Evolutionary conservation across 257 asterid genomes (phyloP).

Genomic region (Anisodus tanguticus): DNA sequence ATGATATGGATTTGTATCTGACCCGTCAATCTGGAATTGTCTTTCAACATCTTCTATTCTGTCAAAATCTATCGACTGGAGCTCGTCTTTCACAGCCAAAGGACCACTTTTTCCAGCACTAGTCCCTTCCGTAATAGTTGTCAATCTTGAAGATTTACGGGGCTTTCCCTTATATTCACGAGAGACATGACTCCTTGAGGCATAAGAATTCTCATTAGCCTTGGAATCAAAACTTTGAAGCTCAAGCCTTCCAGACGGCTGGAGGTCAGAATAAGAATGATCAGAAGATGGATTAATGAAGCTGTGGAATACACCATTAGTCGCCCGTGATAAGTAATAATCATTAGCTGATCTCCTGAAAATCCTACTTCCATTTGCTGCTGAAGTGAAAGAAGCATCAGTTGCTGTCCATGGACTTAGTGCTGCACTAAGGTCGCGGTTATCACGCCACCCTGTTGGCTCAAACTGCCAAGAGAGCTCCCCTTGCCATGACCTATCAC

Average conservation of each 20-base stretch:
- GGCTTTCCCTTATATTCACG: slow-evolving; percentile 29
- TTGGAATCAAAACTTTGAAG: slow-evolving; percentile 60
- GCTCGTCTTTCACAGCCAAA: slow-evolving; percentile 43
- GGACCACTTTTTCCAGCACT: slow-evolving; percentile 35
- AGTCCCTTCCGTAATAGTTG: slow-evolving; percentile 41
- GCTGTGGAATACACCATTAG: slow-evolving; percentile 42
- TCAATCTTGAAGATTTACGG: slow-evolving; percentile 30
- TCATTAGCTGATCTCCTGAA: slow-evolving; percentile 71
- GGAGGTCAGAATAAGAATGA: slow-evolving; percentile 42
- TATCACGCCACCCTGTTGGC: slow-evolving; percentile 64
- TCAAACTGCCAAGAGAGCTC: slow-evolving; percentile 78
- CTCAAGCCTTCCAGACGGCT: slow-evolving; percentile 59
- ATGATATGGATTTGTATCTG: slow-evolving; percentile 42
- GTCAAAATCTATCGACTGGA: slow-evolving; percentile 42
- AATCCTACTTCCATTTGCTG: slow-evolving; percentile 39
- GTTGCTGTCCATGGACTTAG: slow-evolving; percentile 60
- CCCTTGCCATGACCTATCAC: slow-evolving; percentile 67
- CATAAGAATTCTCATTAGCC: slow-evolving; percentile 39
- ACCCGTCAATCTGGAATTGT: slow-evolving; percentile 38
- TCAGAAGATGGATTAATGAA: slow-evolving; percentile 42
- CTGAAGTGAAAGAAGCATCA: slow-evolving; percentile 43
- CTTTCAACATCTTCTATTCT: slow-evolving; percentile 46
- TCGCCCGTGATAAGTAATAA: slow-evolving; percentile 54
- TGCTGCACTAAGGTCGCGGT: slow-evolving; percentile 59
- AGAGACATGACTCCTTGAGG: slow-evolving; percentile 34